phyloP scores from a whole-genome alignment of 805 yeast genomes.

The Candida namnaoensis region DNA sequence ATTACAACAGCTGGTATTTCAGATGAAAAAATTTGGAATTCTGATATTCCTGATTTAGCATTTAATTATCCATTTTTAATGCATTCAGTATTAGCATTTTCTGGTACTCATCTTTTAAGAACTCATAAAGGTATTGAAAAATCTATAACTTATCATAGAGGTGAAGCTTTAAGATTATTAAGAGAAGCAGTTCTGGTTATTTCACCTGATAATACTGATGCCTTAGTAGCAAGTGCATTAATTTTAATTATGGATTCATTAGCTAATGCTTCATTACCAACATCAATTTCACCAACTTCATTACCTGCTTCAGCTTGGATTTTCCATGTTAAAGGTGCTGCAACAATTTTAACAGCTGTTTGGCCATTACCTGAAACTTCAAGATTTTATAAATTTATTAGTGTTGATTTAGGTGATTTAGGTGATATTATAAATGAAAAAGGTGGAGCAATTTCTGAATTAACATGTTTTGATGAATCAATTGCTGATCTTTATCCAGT shows the following conservation, averaged over 20 bases:
- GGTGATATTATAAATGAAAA: conserved; percentile 49
- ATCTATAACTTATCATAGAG: conserved; percentile 77
- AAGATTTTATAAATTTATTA: conserved; percentile 57
- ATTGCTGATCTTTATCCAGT: conserved; percentile 85
- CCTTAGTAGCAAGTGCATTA: conserved; percentile 86
- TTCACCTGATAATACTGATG: conserved; percentile 81
- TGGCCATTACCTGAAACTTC: conserved; percentile 79
- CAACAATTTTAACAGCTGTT: conserved; percentile 91
- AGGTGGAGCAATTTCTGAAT: conserved; percentile 37
- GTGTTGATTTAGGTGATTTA: conserved; percentile 85
- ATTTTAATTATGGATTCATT: conserved; percentile 87
- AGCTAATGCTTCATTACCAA: conserved; percentile 72
- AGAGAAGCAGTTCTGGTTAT: conserved; percentile 84
- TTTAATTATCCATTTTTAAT: conserved; percentile 82
- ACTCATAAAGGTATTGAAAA: conserved; percentile 70
- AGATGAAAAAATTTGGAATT: conserved; percentile 78
- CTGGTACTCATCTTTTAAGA: conserved; percentile 85
- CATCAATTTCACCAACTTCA: conserved; percentile 30
- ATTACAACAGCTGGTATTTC: conserved; percentile 88
- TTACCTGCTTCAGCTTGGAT: conserved; percentile 95
- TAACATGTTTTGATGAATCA: conserved; percentile 79
- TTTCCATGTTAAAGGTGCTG: conserved; percentile 95
- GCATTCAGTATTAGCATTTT: conserved; percentile 86
- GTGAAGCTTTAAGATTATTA: conserved; percentile 73
- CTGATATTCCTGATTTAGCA: conserved; percentile 82